Conservation (phyloP, 164 flowering plant genomes). For the Dillenia turbinata region DNA sequence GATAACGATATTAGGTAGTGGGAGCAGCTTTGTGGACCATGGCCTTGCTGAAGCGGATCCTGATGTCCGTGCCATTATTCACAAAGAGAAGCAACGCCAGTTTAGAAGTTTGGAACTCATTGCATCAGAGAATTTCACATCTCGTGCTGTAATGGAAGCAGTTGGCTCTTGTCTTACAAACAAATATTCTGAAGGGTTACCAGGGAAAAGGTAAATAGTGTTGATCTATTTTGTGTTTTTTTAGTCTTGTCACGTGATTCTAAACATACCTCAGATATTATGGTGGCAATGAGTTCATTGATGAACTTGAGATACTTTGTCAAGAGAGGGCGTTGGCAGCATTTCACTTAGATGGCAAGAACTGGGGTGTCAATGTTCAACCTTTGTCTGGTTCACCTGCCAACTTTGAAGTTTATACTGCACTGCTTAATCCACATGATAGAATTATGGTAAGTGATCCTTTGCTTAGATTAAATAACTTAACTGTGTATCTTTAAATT, state of each 20-base stretch:
- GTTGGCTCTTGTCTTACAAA: conserved; percentile 96
- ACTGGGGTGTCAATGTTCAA: conserved; percentile 99
- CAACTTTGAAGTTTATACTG: conserved; percentile 95
- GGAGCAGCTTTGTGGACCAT: conserved; percentile 45
- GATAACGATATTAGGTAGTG: conserved; percentile 27
- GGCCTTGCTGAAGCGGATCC: conserved; percentile 67
- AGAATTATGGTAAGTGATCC: conserved; percentile 67
- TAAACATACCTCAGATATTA: conserved; percentile 52
- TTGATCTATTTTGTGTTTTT: neutral
- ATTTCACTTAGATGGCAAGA: conserved; percentile 61
- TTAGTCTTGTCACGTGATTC: neutral
- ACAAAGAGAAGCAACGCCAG: conserved; percentile 79
- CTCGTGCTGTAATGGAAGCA: conserved; percentile 95
- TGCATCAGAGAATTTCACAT: conserved; percentile 96
- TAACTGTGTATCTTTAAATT: neutral
- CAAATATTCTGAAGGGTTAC: conserved; percentile 95
- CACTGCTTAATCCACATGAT: conserved; percentile 86
- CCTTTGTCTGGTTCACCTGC: conserved; percentile 98
- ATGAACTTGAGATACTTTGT: conserved; percentile 84
- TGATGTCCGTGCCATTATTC: conserved; percentile 61
- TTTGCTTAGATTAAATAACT: neutral
- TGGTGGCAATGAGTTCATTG: conserved; percentile 95
- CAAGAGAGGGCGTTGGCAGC: conserved; percentile 86
- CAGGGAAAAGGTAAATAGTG: conserved; percentile 78
- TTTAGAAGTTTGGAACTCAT: conserved; percentile 81